Evolutionary conservation across 345 rosid genomes (phyloP).

Genomic region (Eucalyptus regnans): DNA sequence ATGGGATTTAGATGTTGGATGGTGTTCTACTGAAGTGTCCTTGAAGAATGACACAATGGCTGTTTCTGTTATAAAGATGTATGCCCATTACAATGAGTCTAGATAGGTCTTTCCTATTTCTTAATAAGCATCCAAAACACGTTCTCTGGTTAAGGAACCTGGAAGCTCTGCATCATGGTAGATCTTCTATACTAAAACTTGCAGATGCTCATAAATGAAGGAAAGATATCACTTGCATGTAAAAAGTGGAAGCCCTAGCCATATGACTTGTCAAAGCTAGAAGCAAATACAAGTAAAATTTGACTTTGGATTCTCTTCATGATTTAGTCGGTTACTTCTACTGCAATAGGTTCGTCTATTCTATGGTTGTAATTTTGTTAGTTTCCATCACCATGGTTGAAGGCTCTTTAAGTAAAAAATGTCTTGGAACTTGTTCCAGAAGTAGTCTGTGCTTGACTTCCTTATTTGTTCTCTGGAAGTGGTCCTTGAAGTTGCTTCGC

Average conservation of each 20-base stretch:
- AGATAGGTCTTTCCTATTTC: background rate
- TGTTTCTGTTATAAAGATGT: background rate
- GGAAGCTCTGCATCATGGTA: background rate
- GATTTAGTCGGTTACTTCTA: background rate
- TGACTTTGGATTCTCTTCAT: background rate
- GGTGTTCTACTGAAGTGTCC: background rate
- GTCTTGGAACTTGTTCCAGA: background rate
- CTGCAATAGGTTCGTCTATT: background rate
- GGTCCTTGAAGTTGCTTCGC: background rate
- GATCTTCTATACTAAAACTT: background rate
- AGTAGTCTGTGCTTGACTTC: background rate
- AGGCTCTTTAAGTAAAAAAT: background rate
- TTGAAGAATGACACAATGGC: background rate
- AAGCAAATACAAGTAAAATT: background rate
- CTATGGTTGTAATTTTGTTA: background rate
- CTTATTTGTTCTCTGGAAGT: background rate
- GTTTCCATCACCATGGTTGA: background rate
- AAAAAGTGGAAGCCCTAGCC: background rate
- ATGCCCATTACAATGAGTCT: background rate
- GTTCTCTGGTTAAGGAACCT: background rate
- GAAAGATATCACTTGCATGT: background rate
- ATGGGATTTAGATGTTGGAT: background rate
- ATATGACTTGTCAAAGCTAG: background rate
- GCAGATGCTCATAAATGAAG: background rate
- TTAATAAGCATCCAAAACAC: background rate